Base-by-base conservation (phyloP, 805 yeast species). In the Wickerhamiella sergipiensis region DNA sequence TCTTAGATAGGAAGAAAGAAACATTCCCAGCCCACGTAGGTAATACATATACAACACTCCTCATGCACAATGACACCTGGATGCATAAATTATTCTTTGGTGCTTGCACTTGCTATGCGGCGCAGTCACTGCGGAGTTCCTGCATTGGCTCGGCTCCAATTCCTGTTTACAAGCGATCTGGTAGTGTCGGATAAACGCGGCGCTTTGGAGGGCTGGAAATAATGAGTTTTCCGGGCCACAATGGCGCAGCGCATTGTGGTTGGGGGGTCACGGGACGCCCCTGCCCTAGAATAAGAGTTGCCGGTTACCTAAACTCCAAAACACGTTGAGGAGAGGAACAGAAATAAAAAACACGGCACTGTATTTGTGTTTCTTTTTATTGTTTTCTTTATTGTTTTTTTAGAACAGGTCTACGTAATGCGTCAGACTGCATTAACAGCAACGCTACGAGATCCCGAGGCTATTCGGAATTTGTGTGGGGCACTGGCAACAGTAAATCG, bases 391-490 rank as follows among this genome's bases (percentile, higher is more conserved):
- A 24, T 24, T 12, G 12, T 7, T 29, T 29, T 3, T 9, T 12
- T 9, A 29, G 33, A 29, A 29, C 33, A 12, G n/a, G n/a, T 21
- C 2, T 40, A 5, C 10, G 4, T 15, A 17, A 36, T 36, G 40
- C 40, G 40, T 17, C 40, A 36, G 19, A 50, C 36, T 9, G 40
- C 40, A 17, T 36, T 36, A n/a, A 36, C 40, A 5, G 54, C 52
- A 1, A 52, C 49, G 45, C 49, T 56, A 13, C 40, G 45, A 6
- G 36, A 50, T 7, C 57, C 57, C 9, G 56, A 48, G 31, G 46
- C 51, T 6, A 52, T 57, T 22, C 52, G 57, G 13, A 57, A 57
- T 15, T 42, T 56, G 6, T 47, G 55, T 38, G 47, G 49, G 13
- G 36, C 52, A 15, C 36, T 58, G n/a, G 49, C 56, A 4, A 15